phyloP scores from a whole-genome alignment of 345 rosid species.

The Syzygium jambos region DNA sequence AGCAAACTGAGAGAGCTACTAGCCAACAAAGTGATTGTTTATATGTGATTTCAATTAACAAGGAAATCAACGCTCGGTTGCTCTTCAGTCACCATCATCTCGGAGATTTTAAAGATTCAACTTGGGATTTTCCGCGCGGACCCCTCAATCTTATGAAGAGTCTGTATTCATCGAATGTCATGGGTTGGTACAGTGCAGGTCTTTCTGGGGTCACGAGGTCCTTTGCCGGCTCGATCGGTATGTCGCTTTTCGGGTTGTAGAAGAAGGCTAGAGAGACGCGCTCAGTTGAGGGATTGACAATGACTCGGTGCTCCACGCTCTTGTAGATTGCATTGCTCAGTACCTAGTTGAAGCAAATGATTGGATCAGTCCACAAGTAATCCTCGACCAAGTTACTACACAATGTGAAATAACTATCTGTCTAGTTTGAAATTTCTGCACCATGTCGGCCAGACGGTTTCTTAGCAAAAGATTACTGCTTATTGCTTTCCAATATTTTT shows the following conservation, averaged over 20 bases:
- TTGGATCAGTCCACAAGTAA: not conserved
- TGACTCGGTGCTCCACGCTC: slow-evolving; percentile 92
- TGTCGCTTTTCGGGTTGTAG: slow-evolving; percentile 85
- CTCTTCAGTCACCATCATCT: not conserved
- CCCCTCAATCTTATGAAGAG: slow-evolving; percentile 67
- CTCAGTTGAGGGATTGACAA: slow-evolving; percentile 56
- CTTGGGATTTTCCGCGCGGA: slow-evolving; percentile 84
- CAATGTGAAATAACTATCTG: not conserved
- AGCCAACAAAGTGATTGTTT: not conserved
- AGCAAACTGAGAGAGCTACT: not conserved
- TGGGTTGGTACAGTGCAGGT: slow-evolving; percentile 54
- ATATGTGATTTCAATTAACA: not conserved
- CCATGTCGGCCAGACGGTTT: not conserved
- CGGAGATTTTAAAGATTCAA: slow-evolving; percentile 46
- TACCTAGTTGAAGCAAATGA: slow-evolving; percentile 26
- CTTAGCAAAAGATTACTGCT: not conserved
- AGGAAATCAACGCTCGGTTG: not conserved
- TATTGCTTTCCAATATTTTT: not conserved
- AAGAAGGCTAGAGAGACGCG: slow-evolving; percentile 84
- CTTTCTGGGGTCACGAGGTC: slow-evolving; percentile 50
- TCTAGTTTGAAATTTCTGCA: not conserved
- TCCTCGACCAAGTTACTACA: not conserved
- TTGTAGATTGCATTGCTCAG: slow-evolving; percentile 79
- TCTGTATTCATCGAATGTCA: slow-evolving; percentile 85
- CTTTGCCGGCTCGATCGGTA: slow-evolving; percentile 54